Conservation (phyloP, 2,329 filamentous ascomycete genomes). For the Ophiosphaerella narmari region DNA sequence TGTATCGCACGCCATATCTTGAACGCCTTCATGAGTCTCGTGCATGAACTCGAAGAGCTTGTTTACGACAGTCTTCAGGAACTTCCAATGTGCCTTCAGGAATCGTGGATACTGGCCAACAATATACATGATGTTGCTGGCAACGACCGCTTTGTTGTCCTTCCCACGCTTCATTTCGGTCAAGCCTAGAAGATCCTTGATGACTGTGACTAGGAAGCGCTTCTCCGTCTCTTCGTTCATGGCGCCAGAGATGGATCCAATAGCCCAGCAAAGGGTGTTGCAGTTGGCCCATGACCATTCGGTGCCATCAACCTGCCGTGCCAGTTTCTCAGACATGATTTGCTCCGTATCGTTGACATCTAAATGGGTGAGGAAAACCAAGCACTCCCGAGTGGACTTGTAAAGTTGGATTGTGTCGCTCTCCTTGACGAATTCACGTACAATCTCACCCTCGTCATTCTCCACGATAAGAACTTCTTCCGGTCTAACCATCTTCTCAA, state of each 20-base stretch:
- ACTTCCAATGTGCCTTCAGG: conserved; percentile 99
- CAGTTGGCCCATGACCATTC: conserved; percentile 99
- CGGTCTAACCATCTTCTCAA: conserved; percentile 98
- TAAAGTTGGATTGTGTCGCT: conserved; percentile 98
- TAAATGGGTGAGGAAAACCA: conserved; percentile 96
- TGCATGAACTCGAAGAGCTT: conserved; percentile 99
- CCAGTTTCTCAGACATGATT: conserved; percentile 99
- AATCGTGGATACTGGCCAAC: conserved; percentile 98
- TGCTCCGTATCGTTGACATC: conserved; percentile 97
- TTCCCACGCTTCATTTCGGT: conserved; percentile 99
- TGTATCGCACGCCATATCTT: conserved; percentile 99
- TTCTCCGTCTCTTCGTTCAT: conserved; percentile 99
- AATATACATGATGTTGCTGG: conserved; percentile 99
- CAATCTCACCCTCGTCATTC: conserved; percentile 98
- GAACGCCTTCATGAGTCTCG: conserved; percentile 97
- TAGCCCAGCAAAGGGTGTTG: conserved; percentile 99
- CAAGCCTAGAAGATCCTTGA: conserved; percentile 93
- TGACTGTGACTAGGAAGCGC: conserved; percentile 95
- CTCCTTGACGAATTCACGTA: conserved; percentile 98
- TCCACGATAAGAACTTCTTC: conserved; percentile 99
- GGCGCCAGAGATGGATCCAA: conserved; percentile 95
- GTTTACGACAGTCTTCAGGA: conserved; percentile 98
- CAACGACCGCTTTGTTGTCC: conserved; percentile 98
- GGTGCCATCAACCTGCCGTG: conserved; percentile 88
- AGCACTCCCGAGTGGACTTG: conserved; percentile 96